Conservation (phyloP, 2,329 filamentous ascomycete genomes). For the Neofusicoccum ribis region DNA sequence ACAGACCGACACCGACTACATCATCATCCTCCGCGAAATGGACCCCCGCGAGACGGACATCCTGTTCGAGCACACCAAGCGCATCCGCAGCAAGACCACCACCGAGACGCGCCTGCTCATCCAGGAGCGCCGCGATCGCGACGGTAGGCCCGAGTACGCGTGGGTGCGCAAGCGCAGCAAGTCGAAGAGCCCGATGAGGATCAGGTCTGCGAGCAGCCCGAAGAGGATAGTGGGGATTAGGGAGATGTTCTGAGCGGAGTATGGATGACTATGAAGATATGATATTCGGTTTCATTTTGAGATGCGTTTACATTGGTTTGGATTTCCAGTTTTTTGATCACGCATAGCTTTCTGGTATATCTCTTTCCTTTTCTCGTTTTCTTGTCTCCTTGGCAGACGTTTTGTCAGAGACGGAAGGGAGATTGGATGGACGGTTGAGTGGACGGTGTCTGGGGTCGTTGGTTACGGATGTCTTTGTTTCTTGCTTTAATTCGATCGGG, state of each 20-base stretch:
- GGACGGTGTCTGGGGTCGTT: not conserved
- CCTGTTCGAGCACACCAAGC: slow-evolving; percentile 52
- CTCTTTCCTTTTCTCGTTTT: not conserved
- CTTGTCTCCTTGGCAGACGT: not conserved
- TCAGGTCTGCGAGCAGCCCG: not conserved
- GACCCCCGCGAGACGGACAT: slow-evolving; percentile 50
- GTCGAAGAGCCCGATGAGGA: slow-evolving; percentile 13
- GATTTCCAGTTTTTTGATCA: not conserved
- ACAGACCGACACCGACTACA: slow-evolving; percentile 47
- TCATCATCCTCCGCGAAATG: slow-evolving; percentile 53
- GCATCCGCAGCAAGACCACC: slow-evolving; percentile 39
- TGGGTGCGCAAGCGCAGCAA: slow-evolving; percentile 38
- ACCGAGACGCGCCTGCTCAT: slow-evolving; percentile 39
- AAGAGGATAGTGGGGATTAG: slow-evolving; percentile 32
- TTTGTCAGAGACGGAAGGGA: not conserved
- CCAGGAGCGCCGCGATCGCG: slow-evolving; percentile 40
- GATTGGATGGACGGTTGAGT: not conserved
- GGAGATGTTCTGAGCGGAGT: not conserved
- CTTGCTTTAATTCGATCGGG: not conserved
- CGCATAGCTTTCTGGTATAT: not conserved
- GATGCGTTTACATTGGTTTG: not conserved
- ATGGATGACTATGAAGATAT: not conserved
- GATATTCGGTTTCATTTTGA: not conserved
- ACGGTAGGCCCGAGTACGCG: slow-evolving; percentile 45
- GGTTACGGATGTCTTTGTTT: not conserved